Evolutionary conservation across 768 basidiomycete genomes (phyloP), one percentile per base, ranked within the genome.

Genomic region (Suillus fuscotomentosus): DNA sequence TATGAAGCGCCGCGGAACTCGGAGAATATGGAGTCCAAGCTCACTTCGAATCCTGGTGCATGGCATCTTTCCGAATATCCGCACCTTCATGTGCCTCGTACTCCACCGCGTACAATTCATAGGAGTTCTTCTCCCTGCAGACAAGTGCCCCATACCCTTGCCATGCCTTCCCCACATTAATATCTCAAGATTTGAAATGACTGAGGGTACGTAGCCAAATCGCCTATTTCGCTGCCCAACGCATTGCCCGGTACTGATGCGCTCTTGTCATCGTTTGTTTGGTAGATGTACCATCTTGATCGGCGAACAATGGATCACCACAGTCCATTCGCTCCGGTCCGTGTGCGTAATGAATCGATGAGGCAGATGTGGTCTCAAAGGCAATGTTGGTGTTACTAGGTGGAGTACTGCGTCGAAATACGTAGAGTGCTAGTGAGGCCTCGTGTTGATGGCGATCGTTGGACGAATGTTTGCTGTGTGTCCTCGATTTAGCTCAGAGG

Each of bases 1-100:
- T 20, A 66, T 72, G 24, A 78, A 69, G 66, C 77, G 80, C 77
- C 77, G 10, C 71, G 57, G 5, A 67, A 51, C 54, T 72, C 70
- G 48, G 70, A 74, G 56, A 72, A 54, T 60, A 73, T 69, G 61
- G 77, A 73, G 1, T 76, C 79, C 45, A n/a, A 36, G 5, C 27
- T 36, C n/a, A 41, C 24, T 17, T 20, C 41, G 57, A 59, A 39
- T 20, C 14, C 10, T 41, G 15, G 56, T 24, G 20, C 5, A 41
- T 22, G 22, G 5, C 56, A 41, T 17, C 24, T 41, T 1, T 20
- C 15, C 10, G 24, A 27, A 27, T 59, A 15, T 10, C 17, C 15
- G 24, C 51, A 13, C 7, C 34, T 17, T 17, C 31, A 27, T 53
- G 36, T 41, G 24, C 38, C 15, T 57, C 20, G 20, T 34, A 3